phyloP scores from a whole-genome alignment of 2,329 filamentous ascomycete species.

The Ophidiomyces ophidiicola region DNA sequence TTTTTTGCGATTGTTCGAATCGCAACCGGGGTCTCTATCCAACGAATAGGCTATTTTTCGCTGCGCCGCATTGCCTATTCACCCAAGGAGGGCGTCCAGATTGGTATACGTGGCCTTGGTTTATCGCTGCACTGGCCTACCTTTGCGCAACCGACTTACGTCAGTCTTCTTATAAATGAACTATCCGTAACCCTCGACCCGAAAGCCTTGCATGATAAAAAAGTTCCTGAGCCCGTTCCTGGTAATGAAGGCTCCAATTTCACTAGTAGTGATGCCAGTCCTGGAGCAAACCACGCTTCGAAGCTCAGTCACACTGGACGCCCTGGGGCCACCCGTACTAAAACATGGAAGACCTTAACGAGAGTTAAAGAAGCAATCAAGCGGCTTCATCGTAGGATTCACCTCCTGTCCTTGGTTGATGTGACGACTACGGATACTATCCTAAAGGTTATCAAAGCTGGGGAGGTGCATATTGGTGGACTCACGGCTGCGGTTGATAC shows the following conservation, averaged over 20 bases:
- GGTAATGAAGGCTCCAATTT: neutral
- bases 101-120: conserved; percentile 81
- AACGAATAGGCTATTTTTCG: conserved; percentile 85
- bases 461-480: conserved; percentile 70
- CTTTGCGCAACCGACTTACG: conserved; percentile 93
- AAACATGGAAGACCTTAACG: conserved; percentile 70
- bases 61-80: conserved; percentile 83
- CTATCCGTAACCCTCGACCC: conserved; percentile 73
- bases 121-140: conserved; percentile 84
- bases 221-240: conserved; percentile 10
- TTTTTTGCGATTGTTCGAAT: conserved; percentile 87
- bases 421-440: conserved; percentile 71
- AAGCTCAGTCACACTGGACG: conserved; percentile 3
- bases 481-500: conserved; percentile 84
- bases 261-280: neutral
- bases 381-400: conserved; percentile 68
- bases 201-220: conserved; percentile 34
- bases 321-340: conserved; percentile 39
- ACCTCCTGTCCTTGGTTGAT: conserved; percentile 82
- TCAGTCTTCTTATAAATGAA: conserved; percentile 79
- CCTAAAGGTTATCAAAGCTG: conserved; percentile 65
- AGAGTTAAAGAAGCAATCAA: conserved; percentile 76
- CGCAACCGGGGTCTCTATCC: conserved; percentile 86
- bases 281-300: neutral
- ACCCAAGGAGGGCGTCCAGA: conserved; percentile 72